Evolutionary conservation across 2,329 filamentous ascomycete genomes (phyloP).

Genomic region (Hortaea werneckii): DNA sequence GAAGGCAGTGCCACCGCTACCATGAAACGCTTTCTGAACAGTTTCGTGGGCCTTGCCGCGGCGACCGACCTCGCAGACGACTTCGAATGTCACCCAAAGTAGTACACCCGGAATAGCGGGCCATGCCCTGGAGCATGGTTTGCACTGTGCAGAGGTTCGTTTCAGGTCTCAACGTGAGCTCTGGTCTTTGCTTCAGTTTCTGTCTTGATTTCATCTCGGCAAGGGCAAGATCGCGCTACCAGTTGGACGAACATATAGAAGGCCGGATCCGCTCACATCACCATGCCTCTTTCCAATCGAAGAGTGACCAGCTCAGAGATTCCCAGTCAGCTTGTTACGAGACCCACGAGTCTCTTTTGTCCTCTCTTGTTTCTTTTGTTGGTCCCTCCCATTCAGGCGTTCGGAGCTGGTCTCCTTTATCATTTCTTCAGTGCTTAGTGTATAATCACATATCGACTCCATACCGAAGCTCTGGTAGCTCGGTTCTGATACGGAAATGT

Average conservation of each 20-base stretch:
- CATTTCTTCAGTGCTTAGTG: conserved; percentile 11
- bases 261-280: conserved; percentile 6
- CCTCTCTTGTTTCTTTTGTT: conserved; percentile 27
- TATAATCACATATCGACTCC: conserved; percentile 14
- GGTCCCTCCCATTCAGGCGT: conserved; percentile 22
- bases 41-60: background rate
- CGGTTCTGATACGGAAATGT: conserved; percentile 23
- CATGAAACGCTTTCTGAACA: conserved; percentile 5
- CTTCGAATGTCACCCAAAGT: conserved; percentile 5
- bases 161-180: conserved; percentile 17
- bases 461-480: conserved; percentile 24
- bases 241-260: conserved; percentile 17
- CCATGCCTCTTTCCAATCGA: conserved; percentile 6
- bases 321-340: conserved; percentile 20
- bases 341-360: conserved; percentile 30
- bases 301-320: too few species aligned
- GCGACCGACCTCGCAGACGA: background rate
- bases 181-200: conserved; percentile 7
- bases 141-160: conserved; percentile 18
- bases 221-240: conserved; percentile 7
- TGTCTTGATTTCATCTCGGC: conserved; percentile 11
- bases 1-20: conserved; percentile 2
- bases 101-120: conserved; percentile 11
- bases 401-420: conserved; percentile 36
- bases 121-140: conserved; percentile 1